Conservation (phyloP, 768 basidiomycete genomes). For the Daedaleopsis nitida region DNA sequence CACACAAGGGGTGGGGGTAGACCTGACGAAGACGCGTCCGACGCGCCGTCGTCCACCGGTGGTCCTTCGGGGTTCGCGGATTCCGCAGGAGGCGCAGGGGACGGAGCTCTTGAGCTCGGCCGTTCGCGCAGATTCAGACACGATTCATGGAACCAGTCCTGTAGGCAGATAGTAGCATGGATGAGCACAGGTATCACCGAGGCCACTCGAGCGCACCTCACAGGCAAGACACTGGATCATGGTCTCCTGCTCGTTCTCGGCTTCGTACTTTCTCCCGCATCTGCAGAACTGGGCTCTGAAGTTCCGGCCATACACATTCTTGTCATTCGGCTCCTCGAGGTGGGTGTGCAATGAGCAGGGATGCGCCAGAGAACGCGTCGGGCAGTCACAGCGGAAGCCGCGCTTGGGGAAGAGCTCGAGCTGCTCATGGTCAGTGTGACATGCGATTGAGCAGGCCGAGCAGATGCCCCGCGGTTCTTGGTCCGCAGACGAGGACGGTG, state of each 20-base stretch:
- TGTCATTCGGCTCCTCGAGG: conserved; percentile 53
- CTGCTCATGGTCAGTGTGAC: conserved; percentile 86
- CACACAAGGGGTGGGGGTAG: conserved; percentile 70
- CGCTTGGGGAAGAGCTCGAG: conserved; percentile 87
- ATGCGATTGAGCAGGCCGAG: conserved; percentile 83
- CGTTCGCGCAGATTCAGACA: conserved; percentile 79
- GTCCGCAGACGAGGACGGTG: conserved; percentile 3
- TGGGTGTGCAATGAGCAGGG: conserved; percentile 63
- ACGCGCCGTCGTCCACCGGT: conserved; percentile 46
- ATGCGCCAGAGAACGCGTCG: conserved; percentile 62
- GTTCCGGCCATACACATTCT: conserved; percentile 75
- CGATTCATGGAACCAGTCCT: conserved; percentile 94
- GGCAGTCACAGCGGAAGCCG: conserved; percentile 83
- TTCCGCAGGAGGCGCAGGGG: conserved; percentile 28
- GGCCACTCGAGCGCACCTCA: conserved; percentile 56
- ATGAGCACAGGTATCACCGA: conserved; percentile 8
- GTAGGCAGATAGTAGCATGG: conserved; percentile 1
- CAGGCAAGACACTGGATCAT: conserved; percentile 90
- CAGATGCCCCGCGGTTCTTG: conserved; percentile 62
- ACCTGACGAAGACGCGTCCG: conserved; percentile 63
- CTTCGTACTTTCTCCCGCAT: conserved; percentile 71
- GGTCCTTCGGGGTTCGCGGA: conserved; percentile 26
- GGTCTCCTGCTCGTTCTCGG: conserved; percentile 72
- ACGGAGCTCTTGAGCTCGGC: conserved; percentile 50
- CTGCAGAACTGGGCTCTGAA: conserved; percentile 74